These are phyloP conservation scores for Globisporangium lucens DNA, from an alignment of 352 stramenopile species.

Conservation along the genomic window DNA sequence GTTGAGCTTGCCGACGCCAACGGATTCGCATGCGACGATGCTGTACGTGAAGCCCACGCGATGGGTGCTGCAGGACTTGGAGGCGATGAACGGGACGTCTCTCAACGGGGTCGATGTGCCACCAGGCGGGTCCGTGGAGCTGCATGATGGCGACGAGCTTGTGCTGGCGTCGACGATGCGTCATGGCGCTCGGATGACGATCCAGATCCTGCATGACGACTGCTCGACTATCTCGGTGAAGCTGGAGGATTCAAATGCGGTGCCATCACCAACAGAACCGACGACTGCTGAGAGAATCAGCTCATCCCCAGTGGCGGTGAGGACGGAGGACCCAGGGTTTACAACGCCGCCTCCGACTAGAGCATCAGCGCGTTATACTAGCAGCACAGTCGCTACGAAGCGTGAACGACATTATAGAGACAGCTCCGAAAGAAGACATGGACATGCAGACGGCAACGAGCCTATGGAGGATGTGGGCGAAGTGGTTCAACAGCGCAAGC, in stretches of 20 bases:
- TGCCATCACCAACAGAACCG: background rate
- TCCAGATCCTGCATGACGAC: slow-evolving; percentile 44
- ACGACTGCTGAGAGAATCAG: slow-evolving; percentile 13
- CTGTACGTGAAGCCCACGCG: slow-evolving; percentile 24
- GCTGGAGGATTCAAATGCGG: slow-evolving; percentile 19
- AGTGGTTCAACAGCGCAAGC: slow-evolving; percentile 14
- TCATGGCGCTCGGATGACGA: slow-evolving; percentile 47
- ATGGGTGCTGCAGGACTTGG: slow-evolving; percentile 79
- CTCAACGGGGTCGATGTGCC: slow-evolving; percentile 68
- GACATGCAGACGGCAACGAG: slow-evolving; percentile 5
- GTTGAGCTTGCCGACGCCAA: background rate
- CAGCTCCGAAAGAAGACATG: slow-evolving; percentile 6
- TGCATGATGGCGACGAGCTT: slow-evolving; percentile 68
- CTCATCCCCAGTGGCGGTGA: slow-evolving; percentile 12
- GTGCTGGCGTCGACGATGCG: slow-evolving; percentile 65
- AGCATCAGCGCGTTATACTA: slow-evolving; percentile 1
- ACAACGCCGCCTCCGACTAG: slow-evolving; percentile 15
- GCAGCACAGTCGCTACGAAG: slow-evolving; percentile 19
- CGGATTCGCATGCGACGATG: background rate
- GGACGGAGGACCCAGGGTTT: slow-evolving; percentile 3
- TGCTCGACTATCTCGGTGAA: slow-evolving; percentile 42
- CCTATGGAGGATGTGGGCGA: slow-evolving; percentile 14
- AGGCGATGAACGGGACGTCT: slow-evolving; percentile 77
- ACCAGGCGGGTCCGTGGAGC: slow-evolving; percentile 47
- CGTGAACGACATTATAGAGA: slow-evolving; percentile 26